Base-by-base conservation (phyloP, 331 rosid species). In the Malus hybrid region DNA sequence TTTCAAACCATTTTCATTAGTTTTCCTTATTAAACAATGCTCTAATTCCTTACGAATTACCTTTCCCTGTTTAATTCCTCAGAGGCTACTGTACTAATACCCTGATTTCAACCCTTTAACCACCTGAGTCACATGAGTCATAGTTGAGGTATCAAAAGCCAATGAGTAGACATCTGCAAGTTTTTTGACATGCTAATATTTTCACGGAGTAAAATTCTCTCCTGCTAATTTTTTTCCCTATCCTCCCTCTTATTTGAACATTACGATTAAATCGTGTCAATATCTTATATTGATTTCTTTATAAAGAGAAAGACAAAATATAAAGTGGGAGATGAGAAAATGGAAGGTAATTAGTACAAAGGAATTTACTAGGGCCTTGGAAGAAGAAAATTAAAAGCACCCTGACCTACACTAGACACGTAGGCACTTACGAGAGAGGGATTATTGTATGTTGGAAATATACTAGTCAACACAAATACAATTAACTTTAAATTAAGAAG, bases 131-230 rank as follows among this genome's bases (percentile, higher is more conserved):
- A 42, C 59, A 59, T 22, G 76, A 42, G 36, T 36, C 57, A 73
- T 36, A 42, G 69, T 73, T 61, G 54, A 61, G 69, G 69, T 73
- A 73, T 61, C 46, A 42, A 73, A 73, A 61, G 5, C 42, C 44
- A 61, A 27, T 28, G 69, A 61, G 12, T 27, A 11, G 44, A 73
- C 69, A 42, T n/a, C 59, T 42, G 42, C 77, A 27, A 60, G 20
- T 16, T 42, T 15, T 61, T 61, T 73, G 29, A 27, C 46, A 24
- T 73, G 13, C 76, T 36, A 34, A 71, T 71, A 32, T 36, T 73
- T 36, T 14, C 34, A 31, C 11, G 9, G 27, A 22, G 18, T n/a
- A 4, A 13, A 2, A 34, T 24, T 57, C 9, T 36, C 32, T 59
- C 24, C 15, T 24, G 3, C 55, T 14, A 56, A 5, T 60, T 24